Conservation (phyloP, 148 eudicot species). For the Mesembryanthemum crystallinum region DNA sequence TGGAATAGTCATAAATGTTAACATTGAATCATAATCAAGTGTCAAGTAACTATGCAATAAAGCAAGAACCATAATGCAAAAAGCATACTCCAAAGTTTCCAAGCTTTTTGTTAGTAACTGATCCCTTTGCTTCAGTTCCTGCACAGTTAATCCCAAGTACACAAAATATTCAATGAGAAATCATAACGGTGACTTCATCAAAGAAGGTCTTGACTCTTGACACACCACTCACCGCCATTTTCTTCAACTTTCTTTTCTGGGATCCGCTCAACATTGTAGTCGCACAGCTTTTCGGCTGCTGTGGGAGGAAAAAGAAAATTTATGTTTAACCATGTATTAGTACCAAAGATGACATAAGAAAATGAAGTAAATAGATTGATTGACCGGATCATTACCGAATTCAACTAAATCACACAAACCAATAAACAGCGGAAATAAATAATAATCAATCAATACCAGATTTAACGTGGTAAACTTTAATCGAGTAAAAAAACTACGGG, state of each 20-base stretch:
- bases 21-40: not conserved
- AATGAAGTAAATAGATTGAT: not conserved
- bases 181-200: not conserved
- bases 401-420: too few species aligned
- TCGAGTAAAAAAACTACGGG: too few species aligned
- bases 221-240: constrained; percentile 53
- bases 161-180: not conserved
- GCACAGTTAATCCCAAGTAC: constrained; percentile 18
- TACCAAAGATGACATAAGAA: not conserved
- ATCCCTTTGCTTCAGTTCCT: constrained; percentile 76
- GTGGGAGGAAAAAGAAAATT: too few species aligned
- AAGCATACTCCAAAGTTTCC: constrained; percentile 66
- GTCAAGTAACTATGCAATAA: not conserved
- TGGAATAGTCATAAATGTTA: constrained; percentile 26
- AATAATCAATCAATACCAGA: too few species aligned
- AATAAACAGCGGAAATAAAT: too few species aligned
- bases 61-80: too few species aligned
- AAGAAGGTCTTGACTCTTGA: too few species aligned
- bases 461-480: too few species aligned
- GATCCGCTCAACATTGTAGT: constrained; percentile 55
- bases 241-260: constrained; percentile 69
- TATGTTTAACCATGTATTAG: constrained; percentile 7
- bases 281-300: constrained; percentile 23
- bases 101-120: constrained; percentile 58
- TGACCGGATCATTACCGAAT: too few species aligned